Percentiles rank a stretch among this genome's conserved stretches.
Evolutionary conservation across 2,329 filamentous ascomycete genomes (phyloP).

Genomic region (Calonectria crousiana): DNA sequence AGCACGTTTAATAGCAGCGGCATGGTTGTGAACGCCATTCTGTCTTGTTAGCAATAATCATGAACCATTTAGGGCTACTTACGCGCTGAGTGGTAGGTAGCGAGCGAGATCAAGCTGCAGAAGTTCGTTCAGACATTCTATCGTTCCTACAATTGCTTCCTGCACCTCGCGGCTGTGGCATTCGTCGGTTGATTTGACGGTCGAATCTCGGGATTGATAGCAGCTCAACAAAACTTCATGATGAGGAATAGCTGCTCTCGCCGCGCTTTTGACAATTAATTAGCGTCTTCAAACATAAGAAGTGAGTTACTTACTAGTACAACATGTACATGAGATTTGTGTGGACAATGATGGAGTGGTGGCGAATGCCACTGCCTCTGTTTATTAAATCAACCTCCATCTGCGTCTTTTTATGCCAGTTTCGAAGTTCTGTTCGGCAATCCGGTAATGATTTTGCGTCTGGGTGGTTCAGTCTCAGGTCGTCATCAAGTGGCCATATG

Average conservation of each 20-base stretch:
- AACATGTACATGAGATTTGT: conserved; percentile 12
- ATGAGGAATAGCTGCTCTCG: not conserved
- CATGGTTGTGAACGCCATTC: not conserved
- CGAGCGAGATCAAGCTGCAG: not conserved
- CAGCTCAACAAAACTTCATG: not conserved
- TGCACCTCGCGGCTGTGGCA: not conserved
- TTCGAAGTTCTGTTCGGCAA: not conserved
- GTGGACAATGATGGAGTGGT: conserved; percentile 1
- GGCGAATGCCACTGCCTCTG: not conserved
- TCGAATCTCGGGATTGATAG: not conserved
- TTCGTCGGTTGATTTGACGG: not conserved
- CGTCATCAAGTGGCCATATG: not conserved
- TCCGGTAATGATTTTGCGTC: not conserved
- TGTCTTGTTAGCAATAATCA: not conserved
- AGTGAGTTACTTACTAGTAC: not conserved
- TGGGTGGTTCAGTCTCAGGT: not conserved
- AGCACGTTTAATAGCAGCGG: not conserved
- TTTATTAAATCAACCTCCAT: not conserved
- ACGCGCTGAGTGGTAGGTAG: conserved; percentile 3
- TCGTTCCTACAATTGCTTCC: not conserved
- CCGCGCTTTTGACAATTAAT: not conserved
- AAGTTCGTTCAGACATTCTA: not conserved
- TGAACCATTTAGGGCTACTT: not conserved
- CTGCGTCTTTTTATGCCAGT: not conserved
- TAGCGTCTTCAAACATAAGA: too few species aligned